Evolutionary conservation across 352 stramenopile species (phyloP), one percentile per base, ranked within the genome.

Genomic region (Globisporangium nagaii): DNA sequence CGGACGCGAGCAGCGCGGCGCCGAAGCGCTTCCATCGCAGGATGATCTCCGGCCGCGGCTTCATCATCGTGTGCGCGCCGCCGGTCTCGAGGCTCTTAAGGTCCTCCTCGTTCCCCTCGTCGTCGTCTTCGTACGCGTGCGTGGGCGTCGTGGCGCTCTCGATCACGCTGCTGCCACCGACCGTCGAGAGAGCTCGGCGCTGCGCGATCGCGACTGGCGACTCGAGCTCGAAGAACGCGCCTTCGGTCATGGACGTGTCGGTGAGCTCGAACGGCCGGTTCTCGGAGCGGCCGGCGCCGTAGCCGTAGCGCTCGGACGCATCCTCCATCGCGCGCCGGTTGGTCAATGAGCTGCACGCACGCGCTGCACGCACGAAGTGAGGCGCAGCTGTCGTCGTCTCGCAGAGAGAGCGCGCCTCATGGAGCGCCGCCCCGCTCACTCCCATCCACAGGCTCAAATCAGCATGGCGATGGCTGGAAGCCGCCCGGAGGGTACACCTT

Each of bases 1-100:
- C 45, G 2, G 51, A 45, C 9, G 40, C 25, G 10, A 30, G n/a
- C 12, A 65, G 39, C 27, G 35, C 43, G 17, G 46, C 20, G 2
- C 28, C 19, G 17, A 66, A 63, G 13, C 59, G 59, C 22, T 62
- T 62, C 48, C 46, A 63, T 3, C 53, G 53, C 53, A 66, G 47
- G 22, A 59, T 37, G 28, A 65, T 65, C 52, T 62, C 58, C 0
- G 58, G 58, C 8, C 43, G 34, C 3, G 58, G 53, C 24, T 48
- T 53, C 42, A 56, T 32, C n/a, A 39, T 48, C 10, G 19, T 19
- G 40, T 15, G 17, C 12, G 15, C 20, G 31, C 46, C 19, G 20
- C 44, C 45, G 28, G 35, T 48, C 20, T 41, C 31, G 3, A 53
- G 8, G 42, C 40, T 35, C 24, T 48, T 25, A 13, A 22, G 15